A percentile compares a stretch with the other conserved stretches of the same genome.
phyloP scores from a whole-genome alignment of 768 basidiomycete genomes.

The Podaxis mareebaensis region DNA sequence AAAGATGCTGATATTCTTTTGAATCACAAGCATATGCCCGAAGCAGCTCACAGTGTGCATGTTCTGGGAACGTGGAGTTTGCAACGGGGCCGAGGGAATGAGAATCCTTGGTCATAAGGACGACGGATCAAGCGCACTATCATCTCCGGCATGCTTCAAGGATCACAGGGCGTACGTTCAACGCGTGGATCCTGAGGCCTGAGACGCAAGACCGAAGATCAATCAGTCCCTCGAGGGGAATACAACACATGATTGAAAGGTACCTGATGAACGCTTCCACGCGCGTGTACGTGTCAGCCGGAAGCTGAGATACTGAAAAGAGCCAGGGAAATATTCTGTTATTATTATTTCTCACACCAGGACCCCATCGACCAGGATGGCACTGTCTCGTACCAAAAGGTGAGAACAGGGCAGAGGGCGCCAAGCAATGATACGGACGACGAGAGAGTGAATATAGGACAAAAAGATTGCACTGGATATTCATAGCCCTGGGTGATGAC shows the following conservation, averaged over 20 bases:
- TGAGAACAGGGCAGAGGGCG: neutral
- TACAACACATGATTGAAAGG: constrained; percentile 5
- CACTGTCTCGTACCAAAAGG: neutral
- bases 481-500: neutral
- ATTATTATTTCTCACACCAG: neutral
- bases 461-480: neutral
- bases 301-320: neutral
- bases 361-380: neutral
- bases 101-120: neutral
- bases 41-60: neutral
- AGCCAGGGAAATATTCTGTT: neutral
- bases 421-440: no score
- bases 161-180: neutral
- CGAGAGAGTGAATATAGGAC: neutral
- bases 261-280: constrained; percentile 1
- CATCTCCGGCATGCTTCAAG: neutral
- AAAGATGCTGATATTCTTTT: neutral
- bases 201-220: neutral
- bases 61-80: neutral
- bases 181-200: neutral
- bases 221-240: neutral
- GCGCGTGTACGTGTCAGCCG: constrained; percentile 1
- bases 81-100: neutral
- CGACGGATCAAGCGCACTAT: constrained; percentile 11
- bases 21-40: neutral